Conservation (phyloP, 1,284 basidiomycete genomes). For the Mycosarcoma mackinlayi region DNA sequence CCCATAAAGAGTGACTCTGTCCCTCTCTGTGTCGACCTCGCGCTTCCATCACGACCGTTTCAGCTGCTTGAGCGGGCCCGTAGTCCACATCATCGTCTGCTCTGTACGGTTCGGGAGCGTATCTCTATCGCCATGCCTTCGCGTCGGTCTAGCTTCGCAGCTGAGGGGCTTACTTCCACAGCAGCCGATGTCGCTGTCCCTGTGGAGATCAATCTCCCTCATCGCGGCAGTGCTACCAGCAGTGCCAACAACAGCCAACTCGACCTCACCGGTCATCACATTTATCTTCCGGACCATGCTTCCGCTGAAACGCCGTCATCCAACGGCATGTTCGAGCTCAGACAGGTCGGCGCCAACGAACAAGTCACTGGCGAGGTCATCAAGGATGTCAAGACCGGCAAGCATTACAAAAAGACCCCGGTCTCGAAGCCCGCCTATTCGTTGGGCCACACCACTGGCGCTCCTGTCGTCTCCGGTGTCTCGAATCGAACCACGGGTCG, state of each 20-base stretch:
- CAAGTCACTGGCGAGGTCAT: conserved; percentile 35
- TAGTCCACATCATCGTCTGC: no score
- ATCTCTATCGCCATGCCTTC: conserved; percentile 24
- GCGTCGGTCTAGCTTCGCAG: conserved; percentile 24
- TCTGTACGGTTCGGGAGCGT: no score
- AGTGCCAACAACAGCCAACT: conserved; percentile 35
- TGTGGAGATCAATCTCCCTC: conserved; percentile 30
- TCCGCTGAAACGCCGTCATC: conserved; percentile 1
- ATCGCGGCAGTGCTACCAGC: conserved; percentile 16
- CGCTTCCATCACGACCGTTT: background rate
- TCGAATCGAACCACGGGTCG: conserved; percentile 20
- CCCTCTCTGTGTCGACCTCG: no score
- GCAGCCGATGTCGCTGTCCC: conserved; percentile 43
- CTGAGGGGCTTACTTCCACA: conserved; percentile 2
- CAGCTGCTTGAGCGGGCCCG: no score
- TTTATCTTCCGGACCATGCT: conserved; percentile 23
- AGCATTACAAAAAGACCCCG: conserved; percentile 50
- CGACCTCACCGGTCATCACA: conserved; percentile 43
- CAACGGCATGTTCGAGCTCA: conserved; percentile 33
- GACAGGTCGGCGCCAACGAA: conserved; percentile 28
- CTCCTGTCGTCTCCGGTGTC: conserved; percentile 20
- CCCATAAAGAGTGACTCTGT: no score
- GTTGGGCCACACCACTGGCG: conserved; percentile 44
- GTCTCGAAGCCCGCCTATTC: conserved; percentile 38
- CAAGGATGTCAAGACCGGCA: conserved; percentile 51